Percentiles rank a stretch among this genome's conserved stretches.
These are phyloP conservation scores for Pezicula neosporulosa DNA, from an alignment of 2,329 filamentous ascomycete genomes.

Conservation along the genomic window DNA sequence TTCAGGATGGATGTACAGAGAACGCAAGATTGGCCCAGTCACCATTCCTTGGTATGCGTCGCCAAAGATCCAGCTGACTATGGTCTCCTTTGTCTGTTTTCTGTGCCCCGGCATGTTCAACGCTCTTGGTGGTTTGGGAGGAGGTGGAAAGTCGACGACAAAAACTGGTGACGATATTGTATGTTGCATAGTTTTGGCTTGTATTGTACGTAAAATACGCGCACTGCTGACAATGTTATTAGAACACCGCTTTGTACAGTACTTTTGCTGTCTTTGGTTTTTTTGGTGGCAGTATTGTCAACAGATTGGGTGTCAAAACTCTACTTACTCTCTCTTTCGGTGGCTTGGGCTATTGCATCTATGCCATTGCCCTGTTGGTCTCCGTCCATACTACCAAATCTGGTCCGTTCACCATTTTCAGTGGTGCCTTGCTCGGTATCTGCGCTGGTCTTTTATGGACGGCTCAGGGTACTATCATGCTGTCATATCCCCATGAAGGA, in stretches of 20 bases:
- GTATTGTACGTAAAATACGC: neutral
- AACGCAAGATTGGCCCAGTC: slow-evolving; percentile 48
- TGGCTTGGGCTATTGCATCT: slow-evolving; percentile 74
- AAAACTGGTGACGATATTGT: slow-evolving; percentile 45
- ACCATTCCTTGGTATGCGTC: slow-evolving; percentile 68
- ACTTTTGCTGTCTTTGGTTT: slow-evolving; percentile 59
- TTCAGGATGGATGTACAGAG: slow-evolving; percentile 65
- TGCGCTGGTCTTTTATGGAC: slow-evolving; percentile 81
- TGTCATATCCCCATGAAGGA: slow-evolving; percentile 79
- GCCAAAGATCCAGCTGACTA: slow-evolving; percentile 65
- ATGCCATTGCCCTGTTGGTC: slow-evolving; percentile 66
- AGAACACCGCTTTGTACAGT: slow-evolving; percentile 43
- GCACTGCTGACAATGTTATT: slow-evolving; percentile 1
- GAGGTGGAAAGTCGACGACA: slow-evolving; percentile 54
- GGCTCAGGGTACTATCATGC: slow-evolving; percentile 82
- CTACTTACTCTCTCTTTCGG: slow-evolving; percentile 67
- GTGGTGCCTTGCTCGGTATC: slow-evolving; percentile 71
- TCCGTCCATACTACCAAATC: slow-evolving; percentile 62
- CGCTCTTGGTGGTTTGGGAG: slow-evolving; percentile 61
- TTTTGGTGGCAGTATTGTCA: slow-evolving; percentile 74
- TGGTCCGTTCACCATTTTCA: slow-evolving; percentile 71
- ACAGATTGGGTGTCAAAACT: slow-evolving; percentile 69
- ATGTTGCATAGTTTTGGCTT: neutral
- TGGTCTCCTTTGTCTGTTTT: slow-evolving; percentile 71
- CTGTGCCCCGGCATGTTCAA: slow-evolving; percentile 73